Percentiles rank a stretch among this genome's conserved stretches.
phyloP scores from a whole-genome alignment of 225 moss, liverwort and hornwort species.

The Sphagnum tenellum region DNA sequence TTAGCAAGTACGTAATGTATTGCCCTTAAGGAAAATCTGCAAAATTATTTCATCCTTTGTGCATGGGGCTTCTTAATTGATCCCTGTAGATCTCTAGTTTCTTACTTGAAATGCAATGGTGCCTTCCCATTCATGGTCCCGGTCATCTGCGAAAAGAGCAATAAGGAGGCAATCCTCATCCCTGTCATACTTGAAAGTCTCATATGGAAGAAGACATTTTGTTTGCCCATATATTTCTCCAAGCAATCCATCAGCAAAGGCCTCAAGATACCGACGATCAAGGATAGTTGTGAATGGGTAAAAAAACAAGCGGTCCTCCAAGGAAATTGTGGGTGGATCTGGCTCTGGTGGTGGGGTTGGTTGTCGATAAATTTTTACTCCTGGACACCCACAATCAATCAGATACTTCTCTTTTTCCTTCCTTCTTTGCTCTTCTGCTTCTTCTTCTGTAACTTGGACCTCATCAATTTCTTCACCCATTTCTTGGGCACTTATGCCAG shows the following conservation, averaged over 20 bases:
- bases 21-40: too few species aligned
- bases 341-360: background rate
- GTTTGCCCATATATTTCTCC: conserved; percentile 61
- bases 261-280: conserved; percentile 53
- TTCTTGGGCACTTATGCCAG: background rate
- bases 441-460: conserved; percentile 13
- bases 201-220: conserved; percentile 53
- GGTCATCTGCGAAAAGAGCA: conserved; percentile 60
- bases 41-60: too few species aligned
- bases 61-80: too few species aligned
- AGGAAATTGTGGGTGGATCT: conserved; percentile 5
- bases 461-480: conserved; percentile 12
- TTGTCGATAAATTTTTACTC: conserved; percentile 8
- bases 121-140: conserved; percentile 53
- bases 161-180: conserved; percentile 81
- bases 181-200: conserved; percentile 48
- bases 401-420: conserved; percentile 21
- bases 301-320: conserved; percentile 10
- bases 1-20: too few species aligned
- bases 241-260: conserved; percentile 59
- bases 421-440: conserved; percentile 9
- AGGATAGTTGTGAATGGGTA: conserved; percentile 32
- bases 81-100: too few species aligned
- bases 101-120: conserved; percentile 51
- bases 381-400: conserved; percentile 23